Conservation (phyloP, 495 filamentous ascomycete species). For the Penicillium desertorum region DNA sequence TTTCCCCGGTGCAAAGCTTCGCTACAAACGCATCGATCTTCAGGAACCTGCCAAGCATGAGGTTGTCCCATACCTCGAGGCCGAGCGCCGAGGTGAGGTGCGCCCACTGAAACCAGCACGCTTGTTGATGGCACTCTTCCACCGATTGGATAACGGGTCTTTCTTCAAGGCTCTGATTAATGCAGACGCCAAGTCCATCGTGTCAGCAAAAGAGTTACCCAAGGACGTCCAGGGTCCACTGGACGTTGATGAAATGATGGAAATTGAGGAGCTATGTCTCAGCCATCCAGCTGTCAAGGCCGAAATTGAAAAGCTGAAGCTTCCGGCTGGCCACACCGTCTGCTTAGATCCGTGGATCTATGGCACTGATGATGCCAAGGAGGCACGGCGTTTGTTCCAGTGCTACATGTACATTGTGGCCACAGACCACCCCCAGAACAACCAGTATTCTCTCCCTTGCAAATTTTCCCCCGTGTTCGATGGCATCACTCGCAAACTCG, state of each 20-base stretch:
- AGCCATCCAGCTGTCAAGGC: constrained; percentile 42
- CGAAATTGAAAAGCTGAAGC: constrained; percentile 44
- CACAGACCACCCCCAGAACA: constrained; percentile 47
- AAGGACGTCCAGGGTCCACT: constrained; percentile 43
- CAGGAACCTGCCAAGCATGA: constrained; percentile 46
- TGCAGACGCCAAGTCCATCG: constrained; percentile 39
- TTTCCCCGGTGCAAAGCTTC: constrained; percentile 41
- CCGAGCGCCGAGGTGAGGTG: constrained; percentile 36
- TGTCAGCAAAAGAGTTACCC: constrained; percentile 42
- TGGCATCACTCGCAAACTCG: constrained; percentile 60
- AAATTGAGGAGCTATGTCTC: constrained; percentile 42
- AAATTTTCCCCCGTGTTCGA: constrained; percentile 77
- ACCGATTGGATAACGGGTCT: constrained; percentile 41
- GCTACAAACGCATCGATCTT: constrained; percentile 48
- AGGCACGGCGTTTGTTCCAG: constrained; percentile 43
- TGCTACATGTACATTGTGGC: constrained; percentile 48
- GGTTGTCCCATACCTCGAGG: constrained; percentile 44
- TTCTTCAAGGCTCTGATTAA: constrained; percentile 48
- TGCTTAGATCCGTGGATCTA: constrained; percentile 51
- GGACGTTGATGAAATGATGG: constrained; percentile 44
- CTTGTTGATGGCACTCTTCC: constrained; percentile 42
- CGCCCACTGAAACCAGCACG: constrained; percentile 39
- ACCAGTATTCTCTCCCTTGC: constrained; percentile 78
- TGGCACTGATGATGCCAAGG: constrained; percentile 38
- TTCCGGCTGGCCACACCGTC: constrained; percentile 40